Evolutionary conservation across 1,284 basidiomycete species (phyloP).

Genomic region (Ceratobasidium sp.): DNA sequence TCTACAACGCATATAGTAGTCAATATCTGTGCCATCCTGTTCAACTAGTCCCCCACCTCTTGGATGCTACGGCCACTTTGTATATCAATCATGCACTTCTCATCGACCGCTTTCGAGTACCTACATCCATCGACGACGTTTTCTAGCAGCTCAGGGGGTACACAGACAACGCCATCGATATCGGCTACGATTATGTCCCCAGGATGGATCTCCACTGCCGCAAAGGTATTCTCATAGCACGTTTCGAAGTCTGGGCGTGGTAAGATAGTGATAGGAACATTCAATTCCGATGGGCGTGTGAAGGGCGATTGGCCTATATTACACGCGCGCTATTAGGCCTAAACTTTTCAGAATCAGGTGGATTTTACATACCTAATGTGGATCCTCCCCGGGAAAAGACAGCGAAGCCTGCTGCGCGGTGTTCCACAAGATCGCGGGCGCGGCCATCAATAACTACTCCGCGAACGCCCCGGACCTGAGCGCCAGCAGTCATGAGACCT

Average conservation of each 20-base stretch:
- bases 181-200: slow-evolving; percentile 90
- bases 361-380: slow-evolving; percentile 68
- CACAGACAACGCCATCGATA: slow-evolving; percentile 88
- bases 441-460: slow-evolving; percentile 84
- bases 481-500: slow-evolving; percentile 89
- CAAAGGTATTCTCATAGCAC: slow-evolving; percentile 58
- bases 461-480: slow-evolving; percentile 70
- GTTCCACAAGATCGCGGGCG: slow-evolving; percentile 84
- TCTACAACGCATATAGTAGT: slow-evolving; percentile 24
- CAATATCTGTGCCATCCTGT: background rate
- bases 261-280: slow-evolving; percentile 76
- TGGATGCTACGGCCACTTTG: slow-evolving; percentile 39
- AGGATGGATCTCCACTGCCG: slow-evolving; percentile 71
- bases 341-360: too few relatives aligned
- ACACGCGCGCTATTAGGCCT: background rate
- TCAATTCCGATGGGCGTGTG: slow-evolving; percentile 82
- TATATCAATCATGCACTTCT: slow-evolving; percentile 80
- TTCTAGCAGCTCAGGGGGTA: slow-evolving; percentile 68
- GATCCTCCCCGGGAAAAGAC: slow-evolving; percentile 86
- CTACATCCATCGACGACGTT: slow-evolving; percentile 71
- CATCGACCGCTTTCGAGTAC: slow-evolving; percentile 75
- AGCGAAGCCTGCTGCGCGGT: slow-evolving; percentile 72
- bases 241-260: slow-evolving; percentile 55
- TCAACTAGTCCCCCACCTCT: slow-evolving; percentile 4
- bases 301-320: slow-evolving; percentile 73